A percentile compares a stretch with the other conserved stretches of the same genome.
Conservation (phyloP, 768 basidiomycete genomes). For the Wakefieldia striispora region DNA sequence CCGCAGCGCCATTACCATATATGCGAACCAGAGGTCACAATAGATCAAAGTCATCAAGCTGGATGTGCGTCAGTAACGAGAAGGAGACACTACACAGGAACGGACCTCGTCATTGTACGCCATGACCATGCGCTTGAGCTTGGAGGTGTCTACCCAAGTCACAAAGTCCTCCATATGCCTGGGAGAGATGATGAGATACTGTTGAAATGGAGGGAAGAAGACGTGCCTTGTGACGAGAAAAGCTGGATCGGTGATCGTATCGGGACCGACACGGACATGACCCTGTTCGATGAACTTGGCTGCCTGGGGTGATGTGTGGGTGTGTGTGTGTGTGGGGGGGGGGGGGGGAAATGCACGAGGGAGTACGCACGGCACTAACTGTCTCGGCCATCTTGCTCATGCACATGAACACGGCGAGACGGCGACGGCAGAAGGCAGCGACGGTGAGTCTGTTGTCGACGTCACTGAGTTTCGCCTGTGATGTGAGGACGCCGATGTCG, state of each 20-base stretch:
- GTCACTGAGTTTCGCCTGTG: constrained; percentile 86
- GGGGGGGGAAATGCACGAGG: not conserved
- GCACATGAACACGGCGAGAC: constrained; percentile 91
- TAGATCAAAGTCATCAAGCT: constrained; percentile 96
- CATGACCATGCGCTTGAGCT: constrained; percentile 94
- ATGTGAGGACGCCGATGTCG: constrained; percentile 92
- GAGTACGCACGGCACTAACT: constrained; percentile 77
- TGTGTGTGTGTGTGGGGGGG: too few relatives aligned
- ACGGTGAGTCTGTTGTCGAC: constrained; percentile 94
- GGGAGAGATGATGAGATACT: constrained; percentile 3
- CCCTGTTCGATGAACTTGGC: constrained; percentile 98
- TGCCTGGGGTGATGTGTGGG: constrained; percentile 53
- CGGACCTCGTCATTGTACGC: constrained; percentile 92
- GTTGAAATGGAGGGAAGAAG: not conserved
- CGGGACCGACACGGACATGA: constrained; percentile 94
- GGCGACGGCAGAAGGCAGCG: constrained; percentile 87
- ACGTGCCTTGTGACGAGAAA: constrained; percentile 85
- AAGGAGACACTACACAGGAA: not conserved
- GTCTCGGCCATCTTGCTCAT: constrained; percentile 94
- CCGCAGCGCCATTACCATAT: too few relatives aligned
- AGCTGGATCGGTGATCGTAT: constrained; percentile 94
- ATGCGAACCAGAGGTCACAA: constrained; percentile 40
- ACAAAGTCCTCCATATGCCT: constrained; percentile 99
- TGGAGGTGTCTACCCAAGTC: constrained; percentile 98
- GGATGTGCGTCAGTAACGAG: constrained; percentile 16